Base-by-base conservation (phyloP, 2,329 filamentous ascomycete species). In the Elsinoe perseae region DNA sequence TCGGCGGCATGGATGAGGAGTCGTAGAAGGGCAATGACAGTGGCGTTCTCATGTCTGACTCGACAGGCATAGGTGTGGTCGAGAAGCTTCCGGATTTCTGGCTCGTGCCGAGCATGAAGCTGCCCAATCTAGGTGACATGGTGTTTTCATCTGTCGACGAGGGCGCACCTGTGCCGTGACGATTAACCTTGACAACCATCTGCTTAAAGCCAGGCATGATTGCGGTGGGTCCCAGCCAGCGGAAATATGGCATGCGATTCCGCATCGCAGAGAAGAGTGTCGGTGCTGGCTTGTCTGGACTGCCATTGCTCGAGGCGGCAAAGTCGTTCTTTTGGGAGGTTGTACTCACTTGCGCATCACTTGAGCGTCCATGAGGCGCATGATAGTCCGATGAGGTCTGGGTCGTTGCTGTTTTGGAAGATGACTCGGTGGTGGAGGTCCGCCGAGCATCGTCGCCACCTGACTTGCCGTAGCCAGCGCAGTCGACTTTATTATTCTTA, bases 171-270 rank as follows among this genome's bases (percentile, higher is more conserved):
- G 79, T 78, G 21, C 83, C 79, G 58, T 82, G 76, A 58, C 86
- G 83, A 58, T 84, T 80, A 27, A 91, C 82, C 55, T 86, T 84
- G 58, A 87, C 84, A 23, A 95, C 87, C 88, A 95, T 95, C 69
- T 95, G 89, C 70, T 95, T 95, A 73, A 90, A 95, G 20, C 89
- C 89, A 1, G 89, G 89, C 54, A 93, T 88, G 65, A 95, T 95
- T 60, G 89, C 90, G 1, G 90, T 95, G 0, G 89, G 88, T 0
- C 89, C 90, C 67, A 95, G 93, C 70, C 93, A 95, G 59, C 90
- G 79, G 64, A 95, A 95, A 68, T 93, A 95, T 0, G 89, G 89
- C 61, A 95, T 87, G 55, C 85, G 80, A 65, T 86, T 80, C 75
- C 67, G 74, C 10, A 65, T 62, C 6, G 64, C 62, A 1, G 67